Conservation (phyloP, 73 alveolate genomes). For the Paramecium biaurelia region DNA sequence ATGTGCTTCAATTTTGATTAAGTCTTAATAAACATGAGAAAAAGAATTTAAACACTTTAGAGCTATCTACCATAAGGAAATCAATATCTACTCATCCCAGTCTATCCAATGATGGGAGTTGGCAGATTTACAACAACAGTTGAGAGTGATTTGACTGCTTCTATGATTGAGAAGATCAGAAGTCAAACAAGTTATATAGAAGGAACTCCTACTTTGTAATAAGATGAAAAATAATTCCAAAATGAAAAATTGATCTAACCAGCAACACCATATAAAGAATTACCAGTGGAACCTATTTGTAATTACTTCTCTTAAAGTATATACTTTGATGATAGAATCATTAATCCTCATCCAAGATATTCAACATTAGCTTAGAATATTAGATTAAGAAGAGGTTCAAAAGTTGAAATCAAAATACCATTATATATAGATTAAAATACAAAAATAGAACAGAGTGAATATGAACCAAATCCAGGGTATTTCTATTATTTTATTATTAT, state of each 20-base stretch:
- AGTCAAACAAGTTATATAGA: conserved; percentile 62
- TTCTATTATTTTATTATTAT: not conserved
- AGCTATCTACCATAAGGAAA: conserved; percentile 40
- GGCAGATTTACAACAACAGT: conserved; percentile 60
- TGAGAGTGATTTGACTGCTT: conserved; percentile 48
- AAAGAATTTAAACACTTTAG: conserved; percentile 50
- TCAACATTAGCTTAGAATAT: conserved; percentile 83
- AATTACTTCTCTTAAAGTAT: conserved; percentile 71
- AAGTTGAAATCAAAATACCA: conserved; percentile 89
- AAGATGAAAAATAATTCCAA: conserved; percentile 7
- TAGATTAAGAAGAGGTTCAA: conserved; percentile 86
- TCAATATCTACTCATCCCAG: conserved; percentile 43
- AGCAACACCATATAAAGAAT: not conserved
- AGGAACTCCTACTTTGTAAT: conserved; percentile 54
- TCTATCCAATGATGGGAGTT: conserved; percentile 58
- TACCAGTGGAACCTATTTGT: conserved; percentile 42
- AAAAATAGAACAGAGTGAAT: conserved; percentile 58
- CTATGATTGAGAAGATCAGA: not conserved
- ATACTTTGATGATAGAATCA: conserved; percentile 82
- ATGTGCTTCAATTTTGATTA: conserved; percentile 38
- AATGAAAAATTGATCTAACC: conserved; percentile 40
- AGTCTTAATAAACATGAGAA: conserved; percentile 58
- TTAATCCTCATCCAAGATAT: conserved; percentile 95
- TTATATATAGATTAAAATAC: conserved; percentile 88
- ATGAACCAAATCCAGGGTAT: conserved; percentile 75